Percentiles rank a stretch among this genome's conserved stretches.
These are phyloP conservation scores for Aschersonia sp. DNA, from an alignment of 2,329 filamentous ascomycete genomes.

Conservation along the genomic window DNA sequence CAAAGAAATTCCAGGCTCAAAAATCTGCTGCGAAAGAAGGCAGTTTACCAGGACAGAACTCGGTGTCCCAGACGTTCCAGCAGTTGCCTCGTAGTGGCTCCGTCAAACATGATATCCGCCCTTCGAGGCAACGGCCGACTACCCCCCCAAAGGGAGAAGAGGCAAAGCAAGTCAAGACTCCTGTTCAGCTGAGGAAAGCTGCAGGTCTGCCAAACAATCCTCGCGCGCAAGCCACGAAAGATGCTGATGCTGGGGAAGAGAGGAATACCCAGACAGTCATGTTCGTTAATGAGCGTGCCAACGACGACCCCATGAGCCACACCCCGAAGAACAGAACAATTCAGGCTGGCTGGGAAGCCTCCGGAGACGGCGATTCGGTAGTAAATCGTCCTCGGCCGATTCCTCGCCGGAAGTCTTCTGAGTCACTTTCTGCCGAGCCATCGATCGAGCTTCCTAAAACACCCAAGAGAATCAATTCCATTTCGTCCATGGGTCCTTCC, in stretches of 20 bases:
- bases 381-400: constrained; percentile 42
- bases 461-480: neutral
- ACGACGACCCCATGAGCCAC: constrained; percentile 27
- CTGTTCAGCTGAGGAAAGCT: constrained; percentile 27
- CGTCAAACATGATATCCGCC: constrained; percentile 15
- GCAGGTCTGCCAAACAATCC: constrained; percentile 35
- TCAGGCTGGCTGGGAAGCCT: constrained; percentile 4
- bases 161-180: constrained; percentile 14
- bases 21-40: neutral
- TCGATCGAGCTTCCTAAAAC: neutral
- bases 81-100: constrained; percentile 16
- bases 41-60: neutral
- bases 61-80: constrained; percentile 5
- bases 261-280: constrained; percentile 29
- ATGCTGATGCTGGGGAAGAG: constrained; percentile 18
- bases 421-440: neutral
- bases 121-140: constrained; percentile 13
- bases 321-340: constrained; percentile 2
- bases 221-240: constrained; percentile 16
- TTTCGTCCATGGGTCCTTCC: neutral
- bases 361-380: constrained; percentile 20
- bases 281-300: constrained; percentile 41
- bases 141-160: constrained; percentile 7
- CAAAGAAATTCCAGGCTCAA: neutral
- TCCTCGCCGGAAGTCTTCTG: constrained; percentile 18